Evolutionary conservation across 352 stramenopile genomes (phyloP), one percentile per base, ranked within the genome.

Genomic region (Pythium rishiriense): DNA sequence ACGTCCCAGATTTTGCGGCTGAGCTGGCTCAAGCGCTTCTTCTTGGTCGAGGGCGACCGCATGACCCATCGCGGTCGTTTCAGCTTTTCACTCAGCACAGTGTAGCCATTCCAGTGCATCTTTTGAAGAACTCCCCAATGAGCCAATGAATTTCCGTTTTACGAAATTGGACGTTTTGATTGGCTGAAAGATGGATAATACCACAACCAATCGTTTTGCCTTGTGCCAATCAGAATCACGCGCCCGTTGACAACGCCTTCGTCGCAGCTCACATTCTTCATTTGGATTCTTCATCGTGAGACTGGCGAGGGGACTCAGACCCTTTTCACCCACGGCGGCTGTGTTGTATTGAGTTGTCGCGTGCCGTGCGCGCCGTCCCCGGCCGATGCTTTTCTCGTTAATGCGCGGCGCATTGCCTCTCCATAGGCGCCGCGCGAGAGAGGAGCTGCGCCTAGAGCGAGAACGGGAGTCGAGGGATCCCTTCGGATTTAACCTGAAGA

Each of bases 391-490:
- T 29, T 67, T 59, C 55, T 58, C 66, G 47, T 47, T 58, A 37
- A 56, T 66, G 56, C 33, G 37, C 21, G 51, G 61, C 41, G 21
- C 52, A 51, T 70, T 70, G 62, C 57, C 42, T 46, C 60, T 68
- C 67, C 57, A 62, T 74, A 69, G 29, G 57, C 24, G 58, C 41
- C 48, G 29, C 21, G 43, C 21, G 60, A 69, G 55, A 47, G 61
- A 45, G 55, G 45, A 64, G 61, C 26, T 68, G 67, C 22, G 67
- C 73, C 73, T 47, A 81, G 46, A 81, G 54, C 15, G 63, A 81
- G 73, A 64, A 81, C 54, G 73, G 73, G 73, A 64, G 45, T 81
- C 70, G 73, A 81, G 73, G 73, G 73, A 81, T 81, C 73, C 53
- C 70, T 81, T 81, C 55, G 73, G 73, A 81, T 75, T 51, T 66